Evolutionary conservation across 176 grass and related monocot genomes (phyloP).

Genomic region (Pontederia crassipes): DNA sequence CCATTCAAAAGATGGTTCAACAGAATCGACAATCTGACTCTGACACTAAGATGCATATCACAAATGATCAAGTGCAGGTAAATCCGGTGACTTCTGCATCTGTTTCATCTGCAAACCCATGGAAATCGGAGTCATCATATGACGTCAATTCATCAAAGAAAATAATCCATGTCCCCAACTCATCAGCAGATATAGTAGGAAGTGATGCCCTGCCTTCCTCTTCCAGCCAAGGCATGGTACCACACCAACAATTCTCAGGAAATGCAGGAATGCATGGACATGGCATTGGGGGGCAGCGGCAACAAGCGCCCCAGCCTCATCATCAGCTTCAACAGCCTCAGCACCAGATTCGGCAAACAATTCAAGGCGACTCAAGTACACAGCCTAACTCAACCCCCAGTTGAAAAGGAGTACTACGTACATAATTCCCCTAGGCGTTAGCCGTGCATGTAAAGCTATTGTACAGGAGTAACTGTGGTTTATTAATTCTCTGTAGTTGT

Average conservation of each 20-base stretch:
- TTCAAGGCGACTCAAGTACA: conserved; percentile 41
- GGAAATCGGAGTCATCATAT: conserved; percentile 33
- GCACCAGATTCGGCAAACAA: conserved; percentile 29
- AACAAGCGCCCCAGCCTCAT: conserved; percentile 26
- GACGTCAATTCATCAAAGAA: conserved; percentile 31
- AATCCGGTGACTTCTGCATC: conserved; percentile 48
- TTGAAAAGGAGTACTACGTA: too few relatives aligned
- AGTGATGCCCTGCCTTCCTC: conserved; percentile 51
- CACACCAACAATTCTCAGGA: conserved; percentile 51
- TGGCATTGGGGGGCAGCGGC: conserved; percentile 47
- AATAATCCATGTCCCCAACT: conserved; percentile 31
- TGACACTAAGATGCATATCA: conserved; percentile 37
- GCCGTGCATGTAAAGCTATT: too few relatives aligned
- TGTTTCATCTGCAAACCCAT: conserved; percentile 39
- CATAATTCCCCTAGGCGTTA: too few relatives aligned
- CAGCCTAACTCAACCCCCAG: conserved; percentile 18
- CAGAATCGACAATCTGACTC: conserved; percentile 44
- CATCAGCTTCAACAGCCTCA: conserved; percentile 19
- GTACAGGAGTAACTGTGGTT: too few relatives aligned
- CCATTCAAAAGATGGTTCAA: conserved; percentile 45
- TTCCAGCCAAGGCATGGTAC: conserved; percentile 42
- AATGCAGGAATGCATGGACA: conserved; percentile 44
- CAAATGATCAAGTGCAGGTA: conserved; percentile 43
- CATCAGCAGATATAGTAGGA: conserved; percentile 53
- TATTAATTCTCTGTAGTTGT: too few relatives aligned